Evolutionary conservation across 108 stramenopile species (phyloP).

Genomic region (Fragilaria radians): DNA sequence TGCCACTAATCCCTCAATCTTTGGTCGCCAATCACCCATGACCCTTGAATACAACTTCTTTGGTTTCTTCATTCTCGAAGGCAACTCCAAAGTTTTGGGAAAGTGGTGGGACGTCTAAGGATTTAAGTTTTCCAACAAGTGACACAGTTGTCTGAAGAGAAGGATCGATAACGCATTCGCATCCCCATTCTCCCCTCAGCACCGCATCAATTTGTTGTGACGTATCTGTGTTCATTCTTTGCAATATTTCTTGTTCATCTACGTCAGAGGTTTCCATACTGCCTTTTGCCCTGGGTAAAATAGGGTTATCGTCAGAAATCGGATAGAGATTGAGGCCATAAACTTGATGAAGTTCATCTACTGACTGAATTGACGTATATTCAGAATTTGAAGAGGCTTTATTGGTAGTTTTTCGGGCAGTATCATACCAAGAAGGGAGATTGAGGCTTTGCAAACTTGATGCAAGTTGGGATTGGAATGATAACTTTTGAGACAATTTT

Average conservation of each 20-base stretch:
- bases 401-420: conserved; percentile 11
- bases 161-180: conserved; percentile 58
- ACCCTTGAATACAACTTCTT: neutral
- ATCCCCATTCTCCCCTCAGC: conserved; percentile 72
- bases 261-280: neutral
- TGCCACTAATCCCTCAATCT: conserved; percentile 75
- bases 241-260: neutral
- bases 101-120: conserved; percentile 68
- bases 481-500: conserved; percentile 40
- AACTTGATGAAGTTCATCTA: conserved; percentile 37
- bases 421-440: conserved; percentile 38
- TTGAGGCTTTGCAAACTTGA: neutral
- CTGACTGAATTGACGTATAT: conserved; percentile 34
- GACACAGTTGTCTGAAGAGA: conserved; percentile 45
- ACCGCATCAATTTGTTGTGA: conserved; percentile 51
- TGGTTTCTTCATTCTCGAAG: conserved; percentile 16
- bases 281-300: neutral
- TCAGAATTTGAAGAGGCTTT: conserved; percentile 6
- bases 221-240: conserved; percentile 1
- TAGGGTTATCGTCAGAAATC: neutral
- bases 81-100: conserved; percentile 44
- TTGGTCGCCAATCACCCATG: conserved; percentile 51
- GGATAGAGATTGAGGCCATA: conserved; percentile 52
- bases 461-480: conserved; percentile 36
- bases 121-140: conserved; percentile 53